Conservation (phyloP, 768 basidiomycete genomes). For the Pholiota molesta region DNA sequence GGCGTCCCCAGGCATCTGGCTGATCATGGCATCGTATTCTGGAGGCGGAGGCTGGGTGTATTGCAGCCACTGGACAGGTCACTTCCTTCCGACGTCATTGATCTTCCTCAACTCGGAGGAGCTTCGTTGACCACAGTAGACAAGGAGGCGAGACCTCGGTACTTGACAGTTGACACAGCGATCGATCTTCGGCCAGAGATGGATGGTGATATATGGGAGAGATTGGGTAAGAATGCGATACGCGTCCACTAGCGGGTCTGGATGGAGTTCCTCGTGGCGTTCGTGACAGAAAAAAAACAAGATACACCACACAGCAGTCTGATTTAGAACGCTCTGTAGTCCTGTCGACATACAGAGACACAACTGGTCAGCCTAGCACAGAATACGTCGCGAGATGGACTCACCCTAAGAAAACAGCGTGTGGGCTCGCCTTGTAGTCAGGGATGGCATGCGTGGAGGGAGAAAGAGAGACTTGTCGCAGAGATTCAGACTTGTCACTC, state of each 20-base stretch:
- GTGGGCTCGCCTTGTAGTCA: background rate
- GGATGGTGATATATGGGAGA: background rate
- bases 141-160: too few species aligned
- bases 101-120: background rate
- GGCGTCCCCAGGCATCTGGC: background rate
- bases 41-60: constrained; percentile 8
- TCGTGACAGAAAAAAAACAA: too few species aligned
- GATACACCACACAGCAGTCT: too few species aligned
- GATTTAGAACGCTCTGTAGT: background rate
- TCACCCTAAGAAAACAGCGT: background rate
- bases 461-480: constrained; percentile 1
- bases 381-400: background rate
- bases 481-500: background rate
- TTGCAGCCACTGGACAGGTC: background rate
- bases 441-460: background rate
- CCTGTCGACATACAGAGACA: background rate
- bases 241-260: background rate
- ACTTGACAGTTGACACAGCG: background rate
- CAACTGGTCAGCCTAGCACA: background rate
- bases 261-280: background rate
- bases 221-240: background rate
- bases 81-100: background rate
- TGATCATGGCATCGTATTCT: constrained; percentile 9
- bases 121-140: background rate
- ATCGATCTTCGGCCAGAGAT: background rate